These are phyloP conservation scores for Pluteus cervinus DNA, from an alignment of 768 basidiomycete genomes.

Conservation along the genomic window DNA sequence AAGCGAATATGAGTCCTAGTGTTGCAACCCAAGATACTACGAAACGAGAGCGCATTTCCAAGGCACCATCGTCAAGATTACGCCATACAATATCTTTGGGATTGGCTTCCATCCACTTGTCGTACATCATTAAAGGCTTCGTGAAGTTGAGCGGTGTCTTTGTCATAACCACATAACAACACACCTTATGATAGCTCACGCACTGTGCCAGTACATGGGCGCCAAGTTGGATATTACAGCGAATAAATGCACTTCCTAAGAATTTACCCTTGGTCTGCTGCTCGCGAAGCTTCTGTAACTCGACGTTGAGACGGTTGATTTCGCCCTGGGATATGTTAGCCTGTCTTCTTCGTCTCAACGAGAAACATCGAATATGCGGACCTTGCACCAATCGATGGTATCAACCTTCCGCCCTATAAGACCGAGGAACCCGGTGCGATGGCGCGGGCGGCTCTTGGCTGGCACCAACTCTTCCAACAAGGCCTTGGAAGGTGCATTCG, in stretches of 20 bases:
- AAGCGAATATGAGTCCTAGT: slow-evolving; percentile 53
- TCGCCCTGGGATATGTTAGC: slow-evolving; percentile 30
- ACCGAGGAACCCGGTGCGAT: slow-evolving; percentile 42
- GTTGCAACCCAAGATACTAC: slow-evolving; percentile 51
- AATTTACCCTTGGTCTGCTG: slow-evolving; percentile 37
- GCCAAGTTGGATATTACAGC: slow-evolving; percentile 67
- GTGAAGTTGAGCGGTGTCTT: slow-evolving; percentile 1
- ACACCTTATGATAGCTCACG: slow-evolving; percentile 44
- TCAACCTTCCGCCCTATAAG: slow-evolving; percentile 58
- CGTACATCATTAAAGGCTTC: slow-evolving; percentile 50
- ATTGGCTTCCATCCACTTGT: slow-evolving; percentile 54
- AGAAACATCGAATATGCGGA: slow-evolving; percentile 13
- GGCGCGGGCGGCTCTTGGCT: slow-evolving; percentile 40
- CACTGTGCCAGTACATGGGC: slow-evolving; percentile 67
- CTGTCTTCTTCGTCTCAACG: too few relatives aligned
- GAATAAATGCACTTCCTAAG: slow-evolving; percentile 54
- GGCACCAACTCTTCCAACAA: slow-evolving; percentile 52
- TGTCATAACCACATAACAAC: slow-evolving; percentile 7
- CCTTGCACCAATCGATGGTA: slow-evolving; percentile 58
- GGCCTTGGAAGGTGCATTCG: slow-evolving; percentile 20
- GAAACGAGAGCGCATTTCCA: slow-evolving; percentile 50
- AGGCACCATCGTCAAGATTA: slow-evolving; percentile 45
- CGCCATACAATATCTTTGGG: slow-evolving; percentile 54
- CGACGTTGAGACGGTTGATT: slow-evolving; percentile 38
- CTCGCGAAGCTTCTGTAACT: slow-evolving; percentile 34